Evolutionary conservation across 208 protist species (phyloP).

Genomic region (Wallacemonas rigidus): DNA sequence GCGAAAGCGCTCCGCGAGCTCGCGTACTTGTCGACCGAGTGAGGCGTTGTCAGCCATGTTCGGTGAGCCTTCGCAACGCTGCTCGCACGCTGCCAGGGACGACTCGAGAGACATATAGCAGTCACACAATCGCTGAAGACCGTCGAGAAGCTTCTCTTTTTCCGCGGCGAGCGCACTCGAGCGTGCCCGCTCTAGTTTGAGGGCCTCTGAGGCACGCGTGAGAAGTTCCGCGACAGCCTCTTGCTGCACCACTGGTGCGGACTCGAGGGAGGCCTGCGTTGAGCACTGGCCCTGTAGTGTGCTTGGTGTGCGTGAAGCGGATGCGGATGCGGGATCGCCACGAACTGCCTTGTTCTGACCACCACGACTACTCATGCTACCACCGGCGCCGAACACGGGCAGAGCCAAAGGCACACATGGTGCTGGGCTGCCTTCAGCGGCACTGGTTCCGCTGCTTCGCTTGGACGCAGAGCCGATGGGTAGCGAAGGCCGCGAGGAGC

Average conservation of each 20-base stretch:
- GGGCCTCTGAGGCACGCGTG: conserved; percentile 32
- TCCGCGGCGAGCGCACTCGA: conserved; percentile 20
- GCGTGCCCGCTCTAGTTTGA: conserved; percentile 38
- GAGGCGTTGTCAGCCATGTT: not conserved
- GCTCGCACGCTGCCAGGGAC: not conserved
- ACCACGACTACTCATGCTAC: not conserved
- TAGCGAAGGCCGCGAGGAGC: conserved; percentile 9
- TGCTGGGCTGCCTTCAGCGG: not conserved
- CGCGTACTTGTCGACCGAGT: conserved; percentile 6
- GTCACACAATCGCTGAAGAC: conserved; percentile 2
- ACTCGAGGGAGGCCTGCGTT: not conserved
- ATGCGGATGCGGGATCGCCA: not conserved
- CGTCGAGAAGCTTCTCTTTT: conserved; percentile 21
- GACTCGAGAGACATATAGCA: conserved; percentile 9
- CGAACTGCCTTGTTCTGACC: too few relatives aligned
- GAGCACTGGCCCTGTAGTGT: not conserved
- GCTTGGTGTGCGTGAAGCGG: conserved; percentile 1
- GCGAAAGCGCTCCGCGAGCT: not conserved
- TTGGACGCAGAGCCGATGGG: conserved; percentile 11
- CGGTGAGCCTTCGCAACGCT: not conserved
- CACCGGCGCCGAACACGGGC: not conserved
- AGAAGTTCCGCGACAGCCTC: conserved; percentile 30
- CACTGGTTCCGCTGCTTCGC: not conserved
- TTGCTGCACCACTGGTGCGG: conserved; percentile 19
- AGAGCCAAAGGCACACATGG: not conserved